Base-by-base conservation (phyloP, 805 yeast genomes). In the Candida caryicola region DNA sequence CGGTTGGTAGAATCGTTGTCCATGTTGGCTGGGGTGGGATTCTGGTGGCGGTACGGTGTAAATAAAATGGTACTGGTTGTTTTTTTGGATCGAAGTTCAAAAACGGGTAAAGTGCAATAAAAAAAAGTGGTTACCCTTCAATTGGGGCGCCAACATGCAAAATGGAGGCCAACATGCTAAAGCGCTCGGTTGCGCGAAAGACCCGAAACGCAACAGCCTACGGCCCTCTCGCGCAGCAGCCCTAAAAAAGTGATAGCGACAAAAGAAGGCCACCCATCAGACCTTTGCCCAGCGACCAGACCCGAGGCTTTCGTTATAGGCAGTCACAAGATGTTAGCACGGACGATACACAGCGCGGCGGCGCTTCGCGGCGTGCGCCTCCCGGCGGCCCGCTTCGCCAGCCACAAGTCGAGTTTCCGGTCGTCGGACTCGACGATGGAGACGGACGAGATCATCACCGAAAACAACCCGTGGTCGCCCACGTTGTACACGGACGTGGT, bases 1-100 rank as follows among this genome's bases (percentile, higher is more conserved):
- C 90, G 84, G 52, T 74, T 74, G 29, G 91, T 77, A 29, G 89
- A 70, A 49, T 83, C 89, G 33, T 82, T 69, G 55, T 84, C 90
- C 95, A 85, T 86, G 32, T 34, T 49, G 27, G 17, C 27, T 17
- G 5, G 10, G 14, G 16, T 4, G n/a, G 19, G n/a, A n/a, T n/a
- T n/a, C n/a, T 23, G 28, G 10, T 26, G 31, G n/a, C 12, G 14
- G 16, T n/a, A 7, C 13, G 16, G 12, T 21, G 25, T 7, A 7
- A 10, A 7, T 21, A 21, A 21, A 10, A 7, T 21, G 10, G 10
- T 21, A 7, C 10, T 7, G 25, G 25, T 21, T 21, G 25, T 21
- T 21, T 21, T 21, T 21, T 21, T 21, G 25, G 25, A 21, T 21
- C 25, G 25, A 21, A 21, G 10, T 21, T 21, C 25, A 21, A 10